Percentiles rank a stretch among this genome's conserved stretches.
Evolutionary conservation across 129 eudicot genomes (phyloP).

Genomic region (Saposhnikovia divaricata): DNA sequence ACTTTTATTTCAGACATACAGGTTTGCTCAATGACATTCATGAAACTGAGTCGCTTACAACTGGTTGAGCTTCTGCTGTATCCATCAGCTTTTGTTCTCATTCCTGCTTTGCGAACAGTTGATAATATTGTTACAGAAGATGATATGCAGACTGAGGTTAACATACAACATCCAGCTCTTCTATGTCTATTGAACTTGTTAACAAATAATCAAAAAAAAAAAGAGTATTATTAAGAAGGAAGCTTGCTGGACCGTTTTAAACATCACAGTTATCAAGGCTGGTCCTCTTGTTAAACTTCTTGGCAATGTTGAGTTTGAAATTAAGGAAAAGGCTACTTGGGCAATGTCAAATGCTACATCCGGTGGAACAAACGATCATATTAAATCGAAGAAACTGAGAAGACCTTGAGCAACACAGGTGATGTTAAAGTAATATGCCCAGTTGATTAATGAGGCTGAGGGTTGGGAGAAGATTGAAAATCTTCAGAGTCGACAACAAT

Average conservation of each 20-base stretch:
- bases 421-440: constrained; percentile 42
- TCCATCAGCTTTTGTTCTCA: constrained; percentile 12
- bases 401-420: constrained; percentile 27
- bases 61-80: neutral
- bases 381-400: constrained; percentile 52
- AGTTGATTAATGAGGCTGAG: constrained; percentile 52
- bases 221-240: constrained; percentile 19
- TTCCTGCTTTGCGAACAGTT: constrained; percentile 45
- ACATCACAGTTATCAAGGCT: constrained; percentile 47
- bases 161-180: constrained; percentile 26
- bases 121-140: constrained; percentile 47
- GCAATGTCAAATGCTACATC: constrained; percentile 91
- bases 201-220: constrained; percentile 20
- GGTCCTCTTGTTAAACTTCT: constrained; percentile 64
- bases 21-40: no score
- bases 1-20: no score
- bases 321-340: constrained; percentile 90
- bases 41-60: no score
- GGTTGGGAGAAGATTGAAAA: constrained; percentile 71
- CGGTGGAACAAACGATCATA: constrained; percentile 80
- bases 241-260: constrained; percentile 34
- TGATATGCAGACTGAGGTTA: constrained; percentile 57
- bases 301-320: constrained; percentile 75
- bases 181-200: constrained; percentile 19
- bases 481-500: constrained; percentile 61